These are phyloP conservation scores for Starmerella bombi DNA, from an alignment of 805 yeast species.

Conservation along the genomic window DNA sequence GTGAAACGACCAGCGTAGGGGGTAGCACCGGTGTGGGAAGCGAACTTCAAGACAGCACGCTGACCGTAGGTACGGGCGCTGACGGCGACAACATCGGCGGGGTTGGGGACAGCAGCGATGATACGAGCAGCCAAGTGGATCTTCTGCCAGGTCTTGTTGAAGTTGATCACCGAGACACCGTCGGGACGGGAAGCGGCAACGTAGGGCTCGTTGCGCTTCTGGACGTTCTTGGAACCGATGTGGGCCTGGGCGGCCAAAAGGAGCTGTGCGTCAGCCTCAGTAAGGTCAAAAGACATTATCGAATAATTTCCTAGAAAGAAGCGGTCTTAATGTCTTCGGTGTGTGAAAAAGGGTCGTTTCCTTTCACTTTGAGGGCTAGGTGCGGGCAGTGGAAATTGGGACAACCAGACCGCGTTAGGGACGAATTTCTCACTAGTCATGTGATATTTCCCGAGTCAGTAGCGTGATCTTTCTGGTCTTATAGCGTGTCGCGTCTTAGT, in stretches of 20 bases:
- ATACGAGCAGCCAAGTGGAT: constrained; percentile 98
- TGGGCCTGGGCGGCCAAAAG: constrained; percentile 99
- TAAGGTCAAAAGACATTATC: constrained; percentile 34
- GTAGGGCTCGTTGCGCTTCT: constrained; percentile 39
- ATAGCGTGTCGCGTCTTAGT: background rate
- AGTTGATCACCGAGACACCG: constrained; percentile 96
- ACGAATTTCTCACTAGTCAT: background rate
- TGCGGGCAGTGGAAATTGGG: background rate
- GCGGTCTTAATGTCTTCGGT: background rate
- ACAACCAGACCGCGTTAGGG: background rate
- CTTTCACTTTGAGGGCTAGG: constrained; percentile 1
- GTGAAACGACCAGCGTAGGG: constrained; percentile 99
- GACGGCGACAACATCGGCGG: constrained; percentile 96
- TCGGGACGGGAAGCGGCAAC: constrained; percentile 18
- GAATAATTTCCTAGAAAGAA: background rate
- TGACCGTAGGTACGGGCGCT: constrained; percentile 99
- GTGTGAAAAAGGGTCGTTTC: constrained; percentile 3
- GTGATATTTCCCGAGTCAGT: background rate
- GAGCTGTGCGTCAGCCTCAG: constrained; percentile 97
- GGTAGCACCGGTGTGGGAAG: constrained; percentile 99
- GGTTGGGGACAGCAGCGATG: constrained; percentile 98
- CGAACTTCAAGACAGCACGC: constrained; percentile 99
- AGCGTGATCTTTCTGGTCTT: background rate
- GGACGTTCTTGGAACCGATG: constrained; percentile 99
- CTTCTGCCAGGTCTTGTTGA: constrained; percentile 99